A percentile compares a stretch with the other conserved stretches of the same genome.
Evolutionary conservation across 2,329 filamentous ascomycete species (phyloP).

Genomic region (Verticillium tricorpus): DNA sequence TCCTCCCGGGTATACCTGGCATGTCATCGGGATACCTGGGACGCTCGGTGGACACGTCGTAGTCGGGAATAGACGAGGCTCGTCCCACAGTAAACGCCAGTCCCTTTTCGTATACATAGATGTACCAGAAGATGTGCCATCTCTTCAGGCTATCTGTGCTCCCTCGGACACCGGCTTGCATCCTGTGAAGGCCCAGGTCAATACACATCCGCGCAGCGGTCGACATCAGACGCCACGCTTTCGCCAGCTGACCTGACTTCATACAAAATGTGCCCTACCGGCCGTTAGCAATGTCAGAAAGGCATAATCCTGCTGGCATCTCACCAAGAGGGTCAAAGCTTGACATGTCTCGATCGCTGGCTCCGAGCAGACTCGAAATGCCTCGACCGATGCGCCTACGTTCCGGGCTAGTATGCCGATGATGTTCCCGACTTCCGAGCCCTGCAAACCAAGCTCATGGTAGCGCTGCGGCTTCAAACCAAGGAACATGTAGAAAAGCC

Average conservation of each 20-base stretch:
- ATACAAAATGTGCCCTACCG: constrained; percentile 16
- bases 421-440: not conserved
- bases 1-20: not conserved
- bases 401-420: constrained; percentile 15
- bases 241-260: constrained; percentile 19
- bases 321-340: constrained; percentile 20
- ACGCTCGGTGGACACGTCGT: constrained; percentile 18
- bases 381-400: constrained; percentile 18
- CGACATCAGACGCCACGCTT: constrained; percentile 22
- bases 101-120: constrained; percentile 22
- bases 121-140: constrained; percentile 20
- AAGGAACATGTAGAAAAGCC: constrained; percentile 19
- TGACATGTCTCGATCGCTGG: constrained; percentile 20
- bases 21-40: not conserved
- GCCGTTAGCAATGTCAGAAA: not conserved
- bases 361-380: constrained; percentile 20
- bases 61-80: constrained; percentile 20
- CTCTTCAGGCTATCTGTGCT: constrained; percentile 2
- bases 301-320: not conserved
- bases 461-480: constrained; percentile 12
- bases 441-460: constrained; percentile 9
- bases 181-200: constrained; percentile 22
- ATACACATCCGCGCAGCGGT: constrained; percentile 18
- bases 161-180: constrained; percentile 7
- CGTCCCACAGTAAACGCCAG: constrained; percentile 21